Conservation (phyloP, 805 yeast species). For the Priceomyces carsonii region DNA sequence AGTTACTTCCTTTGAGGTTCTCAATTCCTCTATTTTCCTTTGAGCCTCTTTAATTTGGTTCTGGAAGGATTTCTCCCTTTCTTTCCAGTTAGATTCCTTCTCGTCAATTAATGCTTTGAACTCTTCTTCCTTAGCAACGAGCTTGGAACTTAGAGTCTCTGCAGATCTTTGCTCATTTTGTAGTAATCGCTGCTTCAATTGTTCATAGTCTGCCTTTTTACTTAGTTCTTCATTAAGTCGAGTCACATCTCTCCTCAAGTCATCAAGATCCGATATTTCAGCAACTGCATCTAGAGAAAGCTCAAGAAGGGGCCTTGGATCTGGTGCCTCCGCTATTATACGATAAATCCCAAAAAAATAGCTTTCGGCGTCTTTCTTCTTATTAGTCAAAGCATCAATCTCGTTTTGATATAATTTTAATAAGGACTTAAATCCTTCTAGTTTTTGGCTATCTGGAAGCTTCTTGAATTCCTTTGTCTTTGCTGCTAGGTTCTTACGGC, state of each 20-base stretch:
- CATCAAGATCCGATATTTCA: slow-evolving; percentile 52
- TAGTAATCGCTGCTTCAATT: slow-evolving; percentile 60
- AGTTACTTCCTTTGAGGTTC: slow-evolving; percentile 64
- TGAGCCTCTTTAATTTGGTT: slow-evolving; percentile 53
- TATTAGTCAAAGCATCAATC: slow-evolving; percentile 76
- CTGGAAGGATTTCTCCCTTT: slow-evolving; percentile 53
- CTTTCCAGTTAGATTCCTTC: slow-evolving; percentile 66
- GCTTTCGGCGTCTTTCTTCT: slow-evolving; percentile 73
- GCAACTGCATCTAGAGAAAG: slow-evolving; percentile 65
- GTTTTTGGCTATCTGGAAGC: slow-evolving; percentile 64
- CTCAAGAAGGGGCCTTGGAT: slow-evolving; percentile 81
- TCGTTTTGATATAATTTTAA: slow-evolving; percentile 82
- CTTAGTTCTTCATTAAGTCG: slow-evolving; percentile 59
- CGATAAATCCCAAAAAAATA: slow-evolving; percentile 75
- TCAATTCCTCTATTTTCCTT: slow-evolving; percentile 61
- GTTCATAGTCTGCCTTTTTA: slow-evolving; percentile 76
- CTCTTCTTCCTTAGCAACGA: slow-evolving; percentile 75
- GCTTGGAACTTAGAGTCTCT: slow-evolving; percentile 51
- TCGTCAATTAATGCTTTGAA: slow-evolving; percentile 69
- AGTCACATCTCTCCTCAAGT: slow-evolving; percentile 50
- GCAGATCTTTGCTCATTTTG: slow-evolving; percentile 63
- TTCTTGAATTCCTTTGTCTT: slow-evolving; percentile 86
- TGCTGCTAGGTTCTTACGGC: slow-evolving; percentile 75
- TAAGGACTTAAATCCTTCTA: slow-evolving; percentile 63
- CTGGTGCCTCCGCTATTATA: slow-evolving; percentile 85